Conservation (phyloP, 73 alveolate species). For the Tetrahymena thermophila region DNA sequence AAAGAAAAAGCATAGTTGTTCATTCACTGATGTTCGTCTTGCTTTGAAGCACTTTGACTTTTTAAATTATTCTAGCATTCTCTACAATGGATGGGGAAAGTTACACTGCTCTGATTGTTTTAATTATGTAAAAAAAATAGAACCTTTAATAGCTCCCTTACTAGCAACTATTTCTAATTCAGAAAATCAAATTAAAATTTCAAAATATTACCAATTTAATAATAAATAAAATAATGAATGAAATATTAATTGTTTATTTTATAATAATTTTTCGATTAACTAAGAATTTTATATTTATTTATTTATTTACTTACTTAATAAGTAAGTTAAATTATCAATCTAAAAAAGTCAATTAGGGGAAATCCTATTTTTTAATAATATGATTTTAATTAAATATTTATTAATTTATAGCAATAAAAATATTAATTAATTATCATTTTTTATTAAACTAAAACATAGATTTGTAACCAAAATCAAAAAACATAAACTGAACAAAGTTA, state of each 20-base stretch:
- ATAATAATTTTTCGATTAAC: no score
- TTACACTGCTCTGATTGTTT: neutral
- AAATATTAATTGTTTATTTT: neutral
- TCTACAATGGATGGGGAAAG: neutral
- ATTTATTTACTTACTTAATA: no score
- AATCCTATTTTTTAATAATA: no score
- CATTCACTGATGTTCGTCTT: neutral
- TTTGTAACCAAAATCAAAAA: no score
- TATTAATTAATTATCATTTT: no score
- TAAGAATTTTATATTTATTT: no score
- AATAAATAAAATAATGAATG: neutral
- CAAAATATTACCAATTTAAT: neutral
- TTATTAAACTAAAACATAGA: no score
- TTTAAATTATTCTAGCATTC: neutral
- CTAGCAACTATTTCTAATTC: neutral
- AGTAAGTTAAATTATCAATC: no score
- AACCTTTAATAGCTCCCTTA: neutral
- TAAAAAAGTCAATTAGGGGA: no score
- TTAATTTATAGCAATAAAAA: no score
- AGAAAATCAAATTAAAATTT: neutral
- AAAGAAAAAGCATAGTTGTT: neutral
- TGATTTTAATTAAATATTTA: no score
- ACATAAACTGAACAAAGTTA: no score
- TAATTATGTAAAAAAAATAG: neutral
- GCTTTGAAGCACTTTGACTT: neutral